Base-by-base conservation (phyloP, 495 filamentous ascomycete species). In the Pyrenopolyporus hunteri region DNA sequence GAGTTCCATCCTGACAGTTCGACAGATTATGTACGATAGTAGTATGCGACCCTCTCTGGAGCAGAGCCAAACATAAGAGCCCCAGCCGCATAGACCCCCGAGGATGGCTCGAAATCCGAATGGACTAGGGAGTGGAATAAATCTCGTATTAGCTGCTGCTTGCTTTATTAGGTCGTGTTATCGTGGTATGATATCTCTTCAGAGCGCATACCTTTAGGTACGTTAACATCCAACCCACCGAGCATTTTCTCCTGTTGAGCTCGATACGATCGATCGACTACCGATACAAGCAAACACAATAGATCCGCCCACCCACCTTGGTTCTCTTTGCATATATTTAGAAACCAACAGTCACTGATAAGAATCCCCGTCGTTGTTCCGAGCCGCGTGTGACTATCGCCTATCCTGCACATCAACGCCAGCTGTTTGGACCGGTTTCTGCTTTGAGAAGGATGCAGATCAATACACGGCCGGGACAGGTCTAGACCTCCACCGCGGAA, bases 391-490 rank as follows among this genome's bases (percentile, higher is more conserved):
- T 51, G 37, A 52, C 22, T 0, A 25, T 14, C 17, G 45, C 9
- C 39, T 35, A 19, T 35, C 29, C 31, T 26, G 7, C 13, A 13
- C 16, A 33, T 32, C 37, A 28, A 49, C 14, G 25, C 35, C 29
- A 28, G 42, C 5, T 23, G 1, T 6, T 2, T 26, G 23, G 20
- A 23, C 55, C 20, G 20, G 32, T 4, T 49, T 44, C 54, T 59
- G 16, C 33, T 50, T 59, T 59, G 14, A 58, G 61, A 39, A 31
- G 31, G 36, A 14, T 50, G 59, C 59, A 62, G 51, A n/a, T 36
- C 29, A 11, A n/a, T 35, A 17, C 11, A 20, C 45, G 7, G 2
- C 9, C 8, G n/a, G 20, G 31, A 47, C 25, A 4, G 40, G 46
- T 19, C 53, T 58, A 48, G 60, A 45, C 40, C 7, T 29, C 23